Evolutionary conservation across 202 grass and related monocot species (phyloP).

Genomic region (Zizania palustris): DNA sequence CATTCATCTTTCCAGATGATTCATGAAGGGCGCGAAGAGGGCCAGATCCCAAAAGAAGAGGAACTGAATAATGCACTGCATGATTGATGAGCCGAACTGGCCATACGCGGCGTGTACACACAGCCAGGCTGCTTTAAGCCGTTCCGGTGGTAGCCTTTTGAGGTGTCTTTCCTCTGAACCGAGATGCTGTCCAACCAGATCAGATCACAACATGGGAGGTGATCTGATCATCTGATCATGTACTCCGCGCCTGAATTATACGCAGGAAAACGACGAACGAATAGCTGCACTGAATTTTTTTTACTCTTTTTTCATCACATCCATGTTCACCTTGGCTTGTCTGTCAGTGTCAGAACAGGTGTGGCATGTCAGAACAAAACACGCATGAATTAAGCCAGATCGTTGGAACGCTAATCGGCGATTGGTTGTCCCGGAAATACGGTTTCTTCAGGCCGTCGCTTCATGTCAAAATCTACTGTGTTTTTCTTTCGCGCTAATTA

Average conservation of each 20-base stretch:
- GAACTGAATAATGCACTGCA: constrained; percentile 24
- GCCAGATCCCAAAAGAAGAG: neutral
- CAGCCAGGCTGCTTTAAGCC: neutral
- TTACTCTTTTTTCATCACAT: no score
- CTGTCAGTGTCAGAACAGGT: neutral
- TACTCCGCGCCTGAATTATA: neutral
- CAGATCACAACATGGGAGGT: neutral
- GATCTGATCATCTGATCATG: neutral
- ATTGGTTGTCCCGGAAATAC: neutral
- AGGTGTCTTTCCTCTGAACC: constrained; percentile 36
- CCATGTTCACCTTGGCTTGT: neutral
- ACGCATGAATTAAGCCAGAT: neutral
- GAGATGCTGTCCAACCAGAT: constrained; percentile 40
- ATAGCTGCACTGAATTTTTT: neutral
- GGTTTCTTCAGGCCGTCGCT: neutral
- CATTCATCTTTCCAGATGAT: constrained; percentile 27
- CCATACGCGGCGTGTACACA: neutral
- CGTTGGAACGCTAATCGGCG: constrained; percentile 4
- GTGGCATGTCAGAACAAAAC: neutral
- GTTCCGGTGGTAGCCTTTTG: constrained; percentile 13
- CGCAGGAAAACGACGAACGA: neutral
- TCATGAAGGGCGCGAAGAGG: neutral
- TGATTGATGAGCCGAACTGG: constrained; percentile 17
- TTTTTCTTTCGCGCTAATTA: neutral
- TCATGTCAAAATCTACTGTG: neutral